Evolutionary conservation across 1,284 basidiomycete species (phyloP), one percentile per base, ranked within the genome.

Genomic region (Apiotrichum veenhuisii): DNA sequence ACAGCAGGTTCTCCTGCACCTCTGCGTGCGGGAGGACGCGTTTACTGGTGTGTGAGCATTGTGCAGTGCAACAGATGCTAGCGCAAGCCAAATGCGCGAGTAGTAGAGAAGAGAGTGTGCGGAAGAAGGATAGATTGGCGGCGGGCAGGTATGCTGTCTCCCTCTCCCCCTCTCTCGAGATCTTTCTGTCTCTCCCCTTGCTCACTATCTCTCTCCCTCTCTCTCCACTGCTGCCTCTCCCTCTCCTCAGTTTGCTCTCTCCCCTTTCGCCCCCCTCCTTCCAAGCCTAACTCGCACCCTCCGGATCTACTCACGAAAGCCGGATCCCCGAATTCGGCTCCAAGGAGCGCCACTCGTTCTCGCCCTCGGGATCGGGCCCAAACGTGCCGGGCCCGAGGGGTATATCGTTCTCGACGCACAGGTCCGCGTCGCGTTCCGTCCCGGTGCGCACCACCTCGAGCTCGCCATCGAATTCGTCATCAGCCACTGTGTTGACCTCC

Each of bases 261-360:
- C 38, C 18, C 17, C 18, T 14, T 11, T 34, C 9, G 8, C 33
- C 8, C 9, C 33, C 8, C 33, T 8, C 33, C 8, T 8, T 34
- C 9, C 33, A 34, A 8, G 33, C 33, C 8, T 8, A 9, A 5
- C n/a, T 36, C 47, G 33, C 37, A 38, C 7, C 37, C n/a, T 10
- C 18, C 2, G 26, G 23, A 10, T 2, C 18, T 4, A 82, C 85
- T 58, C 72, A 94, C 91, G 77, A 81, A n/a, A 97, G 80, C 43
- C 87, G 81, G 51, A 95, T 93, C 3, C 86, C 84, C 36, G 91
- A 93, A 76, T 94, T 88, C 1, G 93, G 93, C 70, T 97, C 93
- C 1, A 91, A 68, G 52, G 79, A 81, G 55, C 86, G 79, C 70
- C 92, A 96, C 23, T 80, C 69, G 2, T 72, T 61, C 25, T 67